Base-by-base conservation (phyloP, 108 stramenopile species). In the Cyclotella distinguenda region DNA sequence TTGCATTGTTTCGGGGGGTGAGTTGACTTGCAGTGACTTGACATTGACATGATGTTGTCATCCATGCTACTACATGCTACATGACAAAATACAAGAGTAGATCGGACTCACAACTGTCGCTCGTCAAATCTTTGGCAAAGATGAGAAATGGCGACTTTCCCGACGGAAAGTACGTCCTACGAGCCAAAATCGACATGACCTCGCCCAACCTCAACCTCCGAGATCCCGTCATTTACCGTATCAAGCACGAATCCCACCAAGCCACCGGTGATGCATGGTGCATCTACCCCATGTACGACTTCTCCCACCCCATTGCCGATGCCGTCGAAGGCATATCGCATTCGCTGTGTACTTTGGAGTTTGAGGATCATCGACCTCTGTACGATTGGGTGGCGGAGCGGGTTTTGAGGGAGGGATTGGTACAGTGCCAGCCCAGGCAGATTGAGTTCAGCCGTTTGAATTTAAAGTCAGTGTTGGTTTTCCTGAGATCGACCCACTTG, bases 201-300 rank as follows among this genome's bases (percentile, higher is more conserved):
- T 87, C 86, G 0, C 90, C 93, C 12, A 96, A 96, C 54, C 78
- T 96, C 32, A 96, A 96, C 66, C 79, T 96, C 74, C 78, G 95
- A 30, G 95, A 96, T 82, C 95, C 95, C 28, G 80, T 92, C 25
- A 53, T 94, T 1, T 96, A 92, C 58, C 87, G 95, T n/a, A 93
- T 96, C 72, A 91, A 93, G 60, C 86, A 84, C 60, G 93, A 84
- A 69, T 78, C 74, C 23, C 95, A 94, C 67, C 95, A 93, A 46
- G 83, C 82, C 38, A 96, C 95, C 27, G 95, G 90, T 13, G 88
- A 93, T 53, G 73, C 80, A 34, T 94, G 93, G 93, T 89, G 91
- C 74, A 88, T 96, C 39, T 96, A 94, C 65, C 95, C 95, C 30
- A 96, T 96, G 95, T 96, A 96, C 65, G 95, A 96, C 66, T 94